phyloP scores from a whole-genome alignment of 345 rosid genomes.

The Isatis tinctoria region DNA sequence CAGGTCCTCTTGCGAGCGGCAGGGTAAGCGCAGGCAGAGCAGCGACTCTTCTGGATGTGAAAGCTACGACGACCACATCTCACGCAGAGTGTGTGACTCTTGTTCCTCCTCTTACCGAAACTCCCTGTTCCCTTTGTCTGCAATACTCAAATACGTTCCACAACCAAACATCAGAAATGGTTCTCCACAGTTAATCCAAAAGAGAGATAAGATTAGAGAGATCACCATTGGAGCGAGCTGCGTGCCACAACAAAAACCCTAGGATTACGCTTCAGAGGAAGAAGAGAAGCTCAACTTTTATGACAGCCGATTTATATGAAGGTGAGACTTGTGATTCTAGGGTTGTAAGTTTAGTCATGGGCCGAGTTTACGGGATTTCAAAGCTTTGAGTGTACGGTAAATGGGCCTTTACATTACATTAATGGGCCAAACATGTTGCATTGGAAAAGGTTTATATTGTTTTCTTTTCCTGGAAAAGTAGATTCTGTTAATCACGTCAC shows the following conservation, averaged over 20 bases:
- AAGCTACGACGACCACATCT: slow-evolving; percentile 99
- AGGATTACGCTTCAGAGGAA: not conserved
- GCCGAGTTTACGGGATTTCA: too few relatives aligned
- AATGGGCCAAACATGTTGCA: too few relatives aligned
- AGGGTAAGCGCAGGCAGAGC: slow-evolving; percentile 87
- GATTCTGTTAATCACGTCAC: not conserved
- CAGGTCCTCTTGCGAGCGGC: slow-evolving; percentile 99
- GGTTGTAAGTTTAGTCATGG: slow-evolving; percentile 11
- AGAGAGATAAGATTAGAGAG: not conserved
- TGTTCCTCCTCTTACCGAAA: slow-evolving; percentile 98
- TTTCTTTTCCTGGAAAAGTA: too few relatives aligned
- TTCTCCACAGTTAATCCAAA: not conserved
- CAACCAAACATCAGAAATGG: not conserved
- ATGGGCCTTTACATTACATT: too few relatives aligned
- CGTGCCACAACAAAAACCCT: slow-evolving; percentile 21
- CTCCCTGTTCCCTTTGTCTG: slow-evolving; percentile 99
- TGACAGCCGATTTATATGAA: slow-evolving; percentile 9
- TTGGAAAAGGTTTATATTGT: too few relatives aligned
- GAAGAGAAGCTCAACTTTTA: not conserved
- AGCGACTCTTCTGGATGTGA: slow-evolving; percentile 98
- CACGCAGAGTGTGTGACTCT: slow-evolving; percentile 96
- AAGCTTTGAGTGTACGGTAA: too few relatives aligned
- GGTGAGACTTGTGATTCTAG: slow-evolving; percentile 3
- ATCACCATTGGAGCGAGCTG: slow-evolving; percentile 37
- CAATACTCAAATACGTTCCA: slow-evolving; percentile 12